These are phyloP conservation scores for Spathaspora passalidarum DNA, from an alignment of 805 yeast species.

Conservation along the genomic window DNA sequence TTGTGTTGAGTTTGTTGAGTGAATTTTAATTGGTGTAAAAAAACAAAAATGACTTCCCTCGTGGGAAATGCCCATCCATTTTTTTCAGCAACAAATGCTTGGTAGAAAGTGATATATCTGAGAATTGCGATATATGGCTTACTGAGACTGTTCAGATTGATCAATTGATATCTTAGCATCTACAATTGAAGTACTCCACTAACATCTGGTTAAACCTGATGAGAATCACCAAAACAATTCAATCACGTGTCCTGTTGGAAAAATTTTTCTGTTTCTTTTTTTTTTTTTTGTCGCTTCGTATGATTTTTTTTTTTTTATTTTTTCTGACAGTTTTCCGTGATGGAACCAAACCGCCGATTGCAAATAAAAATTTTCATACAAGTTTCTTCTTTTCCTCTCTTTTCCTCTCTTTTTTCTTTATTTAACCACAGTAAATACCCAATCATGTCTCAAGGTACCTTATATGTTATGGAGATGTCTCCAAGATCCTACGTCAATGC, in stretches of 20 bases:
- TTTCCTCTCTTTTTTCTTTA: constrained; percentile 2
- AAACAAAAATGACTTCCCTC: no score
- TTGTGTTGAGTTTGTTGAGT: background rate
- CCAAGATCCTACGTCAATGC: constrained; percentile 27
- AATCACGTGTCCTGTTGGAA: background rate
- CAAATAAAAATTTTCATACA: constrained; percentile 1
- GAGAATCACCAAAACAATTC: no score
- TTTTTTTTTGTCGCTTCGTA: background rate
- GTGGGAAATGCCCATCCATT: no score
- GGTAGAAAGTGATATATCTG: no score
- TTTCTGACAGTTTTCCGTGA: background rate
- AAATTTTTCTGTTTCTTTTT: background rate
- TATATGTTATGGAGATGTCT: constrained; percentile 41
- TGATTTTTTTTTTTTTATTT: no score
- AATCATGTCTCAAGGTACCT: constrained; percentile 66
- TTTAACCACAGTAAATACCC: background rate
- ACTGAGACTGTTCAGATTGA: no score
- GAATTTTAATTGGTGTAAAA: no score
- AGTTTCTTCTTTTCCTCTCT: background rate
- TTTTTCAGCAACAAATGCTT: no score
- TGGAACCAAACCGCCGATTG: background rate
- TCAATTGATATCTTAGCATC: no score
- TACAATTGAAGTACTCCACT: no score
- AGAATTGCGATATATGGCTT: no score
- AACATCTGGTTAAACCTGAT: no score